Base-by-base conservation (phyloP, 257 asterid genomes). In the Ligustrum vulgare region DNA sequence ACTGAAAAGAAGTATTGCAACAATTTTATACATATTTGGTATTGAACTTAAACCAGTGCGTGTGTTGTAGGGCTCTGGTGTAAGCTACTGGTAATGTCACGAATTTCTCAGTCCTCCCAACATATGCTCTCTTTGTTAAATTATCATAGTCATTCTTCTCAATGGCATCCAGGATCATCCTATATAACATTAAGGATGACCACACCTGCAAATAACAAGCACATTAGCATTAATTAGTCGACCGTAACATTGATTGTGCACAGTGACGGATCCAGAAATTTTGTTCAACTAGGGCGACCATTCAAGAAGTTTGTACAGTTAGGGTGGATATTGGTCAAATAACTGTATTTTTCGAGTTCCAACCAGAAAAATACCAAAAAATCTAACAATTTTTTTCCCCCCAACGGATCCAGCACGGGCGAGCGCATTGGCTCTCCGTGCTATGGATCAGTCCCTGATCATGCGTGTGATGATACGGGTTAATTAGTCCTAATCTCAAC, bases 121-220 rank as follows among this genome's bases (percentile, higher is more conserved):
- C 97, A 62, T 87, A 92, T 3, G 96, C 97, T 47, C 94, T 82
- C 75, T 84, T 92, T 23, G 97, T 92, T 72, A 90, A 78, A 79
- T 90, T 92, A 76, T 92, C 91, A 11, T 89, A 92, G 72, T 77
- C 91, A 34, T 92, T 92, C 69, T 76, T 86, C 82, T 90, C 94
- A 3, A 92, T 89, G 6, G 92, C 88, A 69, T 89, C 96, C 81
- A 90, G 67, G 36, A 92, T 92, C 89, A 89, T 87, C 23, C 91
- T 74, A 71, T 92, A 90, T 80, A 90, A 58, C 84, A 92, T 85
- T 79, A 90, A 66, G 3, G 96, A 90, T 15, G 97, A 89, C 97
- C 96, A 92, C 11, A 92, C 96, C 97, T 92, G 86, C 86, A 81
- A 76, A 69, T 20, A 28, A 68, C 62, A 51, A 51, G 25, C 62